phyloP scores from a whole-genome alignment of 1,284 basidiomycete species.

The Rhodotorula sp. region DNA sequence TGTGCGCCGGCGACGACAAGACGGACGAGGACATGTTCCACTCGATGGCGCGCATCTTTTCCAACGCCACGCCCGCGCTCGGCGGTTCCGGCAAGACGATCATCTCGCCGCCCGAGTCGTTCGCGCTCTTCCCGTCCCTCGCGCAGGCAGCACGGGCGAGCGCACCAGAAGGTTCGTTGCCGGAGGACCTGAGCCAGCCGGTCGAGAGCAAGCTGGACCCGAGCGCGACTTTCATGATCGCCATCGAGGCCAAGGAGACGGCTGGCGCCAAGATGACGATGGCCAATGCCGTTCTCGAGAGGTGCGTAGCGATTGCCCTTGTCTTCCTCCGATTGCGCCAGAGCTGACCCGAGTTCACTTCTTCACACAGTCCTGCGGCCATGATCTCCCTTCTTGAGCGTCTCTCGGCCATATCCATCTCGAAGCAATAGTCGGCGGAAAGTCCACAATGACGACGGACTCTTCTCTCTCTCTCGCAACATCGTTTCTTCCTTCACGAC shows the following conservation, averaged over 20 bases:
- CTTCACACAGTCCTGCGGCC: constrained; percentile 22
- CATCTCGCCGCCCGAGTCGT: constrained; percentile 37
- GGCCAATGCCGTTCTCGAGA: constrained; percentile 40
- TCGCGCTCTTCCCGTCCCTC: constrained; percentile 39
- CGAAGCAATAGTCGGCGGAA: neutral
- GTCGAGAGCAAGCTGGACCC: constrained; percentile 37
- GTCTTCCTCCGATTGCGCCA: too few species aligned
- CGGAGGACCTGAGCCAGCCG: constrained; percentile 25
- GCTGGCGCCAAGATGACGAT: constrained; percentile 38
- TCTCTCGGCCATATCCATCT: constrained; percentile 7
- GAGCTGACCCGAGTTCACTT: neutral
- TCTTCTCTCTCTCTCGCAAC: too few species aligned
- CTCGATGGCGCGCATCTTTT: constrained; percentile 41
- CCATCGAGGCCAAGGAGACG: constrained; percentile 40
- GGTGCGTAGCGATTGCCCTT: constrained; percentile 6
- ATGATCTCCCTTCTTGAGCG: constrained; percentile 23
- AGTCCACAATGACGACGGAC: too few species aligned
- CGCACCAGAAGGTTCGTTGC: constrained; percentile 8
- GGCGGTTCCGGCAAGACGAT: constrained; percentile 23
- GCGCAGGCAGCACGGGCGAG: constrained; percentile 11
- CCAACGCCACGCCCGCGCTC: constrained; percentile 18
- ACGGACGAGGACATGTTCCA: constrained; percentile 54
- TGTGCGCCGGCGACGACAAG: constrained; percentile 98
- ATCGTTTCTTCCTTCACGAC: too few species aligned
- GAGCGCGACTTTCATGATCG: constrained; percentile 40